phyloP scores from a whole-genome alignment of 805 yeast genomes.

The Ogataea methanolica region DNA sequence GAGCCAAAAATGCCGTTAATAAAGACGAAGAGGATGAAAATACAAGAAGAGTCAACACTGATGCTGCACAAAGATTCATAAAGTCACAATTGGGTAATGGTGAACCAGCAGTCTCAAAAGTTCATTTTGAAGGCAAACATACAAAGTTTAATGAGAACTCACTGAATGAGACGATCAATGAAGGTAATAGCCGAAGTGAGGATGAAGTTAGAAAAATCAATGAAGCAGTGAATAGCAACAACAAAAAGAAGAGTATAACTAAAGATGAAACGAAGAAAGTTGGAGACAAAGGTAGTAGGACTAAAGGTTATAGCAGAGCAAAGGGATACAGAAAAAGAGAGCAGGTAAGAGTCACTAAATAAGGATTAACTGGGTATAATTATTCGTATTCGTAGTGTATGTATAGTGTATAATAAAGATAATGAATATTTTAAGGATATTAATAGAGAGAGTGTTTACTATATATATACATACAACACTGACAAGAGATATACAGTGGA shows the following conservation, averaged over 20 bases:
- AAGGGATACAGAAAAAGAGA: not conserved
- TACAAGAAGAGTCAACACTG: slow-evolving; percentile 21
- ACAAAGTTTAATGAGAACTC: slow-evolving; percentile 36
- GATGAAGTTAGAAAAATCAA: not conserved
- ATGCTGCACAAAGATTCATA: slow-evolving; percentile 41
- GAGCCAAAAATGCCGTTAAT: slow-evolving; percentile 40
- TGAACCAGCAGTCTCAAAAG: slow-evolving; percentile 49
- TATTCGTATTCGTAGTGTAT: too few species aligned
- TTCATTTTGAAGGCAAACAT: slow-evolving; percentile 50
- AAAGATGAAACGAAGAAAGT: not conserved
- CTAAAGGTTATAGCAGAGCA: not conserved
- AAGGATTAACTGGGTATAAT: too few species aligned
- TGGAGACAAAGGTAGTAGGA: not conserved
- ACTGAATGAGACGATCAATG: not conserved
- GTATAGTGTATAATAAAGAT: too few species aligned
- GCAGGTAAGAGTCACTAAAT: not conserved
- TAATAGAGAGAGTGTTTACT: too few species aligned
- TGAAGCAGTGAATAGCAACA: not conserved
- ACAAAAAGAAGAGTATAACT: not conserved
- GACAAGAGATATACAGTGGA: too few species aligned
- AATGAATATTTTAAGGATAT: too few species aligned
- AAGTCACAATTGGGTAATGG: slow-evolving; percentile 12
- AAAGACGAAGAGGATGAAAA: slow-evolving; percentile 22
- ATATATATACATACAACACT: too few species aligned
- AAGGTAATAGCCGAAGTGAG: not conserved